These are phyloP conservation scores for Coemansia sp. DNA, from an alignment of 192 early-diverging fungal genomes.

Conservation along the genomic window DNA sequence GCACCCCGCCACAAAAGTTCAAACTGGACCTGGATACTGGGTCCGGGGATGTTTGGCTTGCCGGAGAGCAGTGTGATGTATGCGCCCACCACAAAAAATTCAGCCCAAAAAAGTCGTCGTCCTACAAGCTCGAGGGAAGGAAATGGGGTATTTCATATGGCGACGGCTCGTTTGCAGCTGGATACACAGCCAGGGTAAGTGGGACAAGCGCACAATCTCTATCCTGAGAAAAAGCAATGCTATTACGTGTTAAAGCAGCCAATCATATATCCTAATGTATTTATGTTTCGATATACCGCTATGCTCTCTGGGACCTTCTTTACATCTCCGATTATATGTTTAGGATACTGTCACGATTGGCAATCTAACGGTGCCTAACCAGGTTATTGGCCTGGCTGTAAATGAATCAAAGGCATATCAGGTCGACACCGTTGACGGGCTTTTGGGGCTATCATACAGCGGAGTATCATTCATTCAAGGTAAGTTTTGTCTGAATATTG, in stretches of 20 bases:
- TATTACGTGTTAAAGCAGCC: neutral
- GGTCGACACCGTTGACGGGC: slow-evolving; percentile 65
- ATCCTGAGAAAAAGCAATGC: neutral
- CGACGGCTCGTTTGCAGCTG: slow-evolving; percentile 62
- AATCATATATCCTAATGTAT: neutral
- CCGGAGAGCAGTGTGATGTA: slow-evolving; percentile 51
- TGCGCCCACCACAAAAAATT: slow-evolving; percentile 56
- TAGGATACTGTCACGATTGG: slow-evolving; percentile 63
- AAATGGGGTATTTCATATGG: slow-evolving; percentile 67
- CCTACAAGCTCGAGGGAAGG: slow-evolving; percentile 61
- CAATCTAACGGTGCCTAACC: slow-evolving; percentile 58
- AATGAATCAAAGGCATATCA: slow-evolving; percentile 60
- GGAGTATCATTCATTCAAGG: slow-evolving; percentile 57
- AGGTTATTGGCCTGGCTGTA: slow-evolving; percentile 65
- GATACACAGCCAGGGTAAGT: slow-evolving; percentile 47
- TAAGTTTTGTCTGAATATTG: slow-evolving; percentile 6
- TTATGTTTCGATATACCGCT: neutral
- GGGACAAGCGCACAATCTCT: neutral
- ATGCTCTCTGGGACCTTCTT: neutral
- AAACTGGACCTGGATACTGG: slow-evolving; percentile 76
- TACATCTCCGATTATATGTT: neutral
- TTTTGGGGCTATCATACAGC: slow-evolving; percentile 68
- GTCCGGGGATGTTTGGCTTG: slow-evolving; percentile 72
- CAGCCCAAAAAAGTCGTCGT: slow-evolving; percentile 57
- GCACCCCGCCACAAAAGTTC: slow-evolving; percentile 68